Conservation (phyloP, 768 basidiomycete species). For the Trichaptum fuscoviolaceum region DNA sequence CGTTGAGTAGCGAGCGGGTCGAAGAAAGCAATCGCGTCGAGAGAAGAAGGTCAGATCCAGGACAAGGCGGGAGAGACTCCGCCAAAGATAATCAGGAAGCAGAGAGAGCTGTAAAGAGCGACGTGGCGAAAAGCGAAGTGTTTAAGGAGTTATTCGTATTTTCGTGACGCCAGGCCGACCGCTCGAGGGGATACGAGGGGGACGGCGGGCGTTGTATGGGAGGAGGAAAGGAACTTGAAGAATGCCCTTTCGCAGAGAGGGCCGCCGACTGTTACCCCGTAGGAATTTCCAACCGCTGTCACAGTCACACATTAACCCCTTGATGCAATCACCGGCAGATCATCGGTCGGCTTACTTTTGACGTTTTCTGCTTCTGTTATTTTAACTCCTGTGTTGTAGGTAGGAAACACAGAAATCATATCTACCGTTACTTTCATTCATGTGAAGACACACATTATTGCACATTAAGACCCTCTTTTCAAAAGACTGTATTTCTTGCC, state of each 20-base stretch:
- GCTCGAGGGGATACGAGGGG: not conserved
- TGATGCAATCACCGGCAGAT: conserved; percentile 1
- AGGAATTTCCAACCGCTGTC: not conserved
- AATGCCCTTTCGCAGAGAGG: not conserved
- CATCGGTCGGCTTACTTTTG: not conserved
- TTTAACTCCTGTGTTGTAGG: not conserved
- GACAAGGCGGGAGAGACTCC: not conserved
- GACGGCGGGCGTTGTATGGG: not conserved
- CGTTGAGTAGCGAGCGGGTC: not conserved
- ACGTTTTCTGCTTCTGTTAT: not conserved
- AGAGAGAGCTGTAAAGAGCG: not conserved
- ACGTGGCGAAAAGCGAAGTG: not conserved
- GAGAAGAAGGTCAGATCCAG: not conserved
- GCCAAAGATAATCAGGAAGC: not conserved
- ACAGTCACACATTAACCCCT: not conserved
- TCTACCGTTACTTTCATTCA: not conserved
- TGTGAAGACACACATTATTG: not conserved
- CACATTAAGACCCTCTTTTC: too few species aligned
- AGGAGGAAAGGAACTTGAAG: conserved; percentile 1
- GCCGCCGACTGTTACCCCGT: not conserved
- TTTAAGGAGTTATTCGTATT: not conserved
- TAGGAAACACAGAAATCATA: not conserved
- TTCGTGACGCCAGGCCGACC: not conserved
- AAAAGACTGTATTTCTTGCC: not conserved
- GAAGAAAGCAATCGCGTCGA: not conserved